Conservation (phyloP, 2,329 filamentous ascomycete genomes). For the Colletotrichum truncatum region DNA sequence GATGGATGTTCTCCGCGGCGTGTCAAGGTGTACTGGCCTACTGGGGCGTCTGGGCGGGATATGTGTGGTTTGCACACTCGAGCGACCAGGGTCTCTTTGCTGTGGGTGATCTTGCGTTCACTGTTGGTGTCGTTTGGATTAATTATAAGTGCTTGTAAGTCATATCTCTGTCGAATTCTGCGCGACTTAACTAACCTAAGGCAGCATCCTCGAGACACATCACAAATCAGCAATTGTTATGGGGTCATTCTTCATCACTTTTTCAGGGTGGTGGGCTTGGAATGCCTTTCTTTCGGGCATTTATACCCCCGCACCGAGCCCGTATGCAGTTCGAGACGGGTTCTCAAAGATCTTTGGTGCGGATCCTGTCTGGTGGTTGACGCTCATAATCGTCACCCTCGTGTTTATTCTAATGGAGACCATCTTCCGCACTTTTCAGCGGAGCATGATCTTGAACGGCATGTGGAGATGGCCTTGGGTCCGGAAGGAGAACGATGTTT, state of each 20-base stretch:
- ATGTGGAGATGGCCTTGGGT: conserved; percentile 59
- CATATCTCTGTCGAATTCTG: background rate
- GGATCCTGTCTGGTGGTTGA: conserved; percentile 79
- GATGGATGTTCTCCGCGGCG: conserved; percentile 81
- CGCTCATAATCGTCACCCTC: conserved; percentile 70
- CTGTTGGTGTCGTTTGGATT: conserved; percentile 76
- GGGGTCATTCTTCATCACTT: conserved; percentile 65
- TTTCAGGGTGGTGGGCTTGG: conserved; percentile 77
- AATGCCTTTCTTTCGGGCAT: conserved; percentile 73
- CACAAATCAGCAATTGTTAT: conserved; percentile 75
- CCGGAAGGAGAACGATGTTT: conserved; percentile 33
- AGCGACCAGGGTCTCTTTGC: conserved; percentile 78
- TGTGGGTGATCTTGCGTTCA: conserved; percentile 77
- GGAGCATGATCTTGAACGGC: conserved; percentile 54
- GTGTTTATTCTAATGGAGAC: conserved; percentile 73
- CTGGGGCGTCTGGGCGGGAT: conserved; percentile 68
- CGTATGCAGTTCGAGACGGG: conserved; percentile 75
- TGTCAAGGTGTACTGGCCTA: conserved; percentile 79
- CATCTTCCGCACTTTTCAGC: conserved; percentile 60
- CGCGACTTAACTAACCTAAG: conserved; percentile 32
- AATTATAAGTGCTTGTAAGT: conserved; percentile 79
- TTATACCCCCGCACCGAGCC: conserved; percentile 58
- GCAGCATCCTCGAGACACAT: conserved; percentile 78
- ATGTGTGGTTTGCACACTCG: conserved; percentile 59
- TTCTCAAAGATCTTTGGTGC: conserved; percentile 74